These are phyloP conservation scores for Aspergillus oerlinghausenensis DNA, from an alignment of 2,329 filamentous ascomycete genomes.

Conservation along the genomic window DNA sequence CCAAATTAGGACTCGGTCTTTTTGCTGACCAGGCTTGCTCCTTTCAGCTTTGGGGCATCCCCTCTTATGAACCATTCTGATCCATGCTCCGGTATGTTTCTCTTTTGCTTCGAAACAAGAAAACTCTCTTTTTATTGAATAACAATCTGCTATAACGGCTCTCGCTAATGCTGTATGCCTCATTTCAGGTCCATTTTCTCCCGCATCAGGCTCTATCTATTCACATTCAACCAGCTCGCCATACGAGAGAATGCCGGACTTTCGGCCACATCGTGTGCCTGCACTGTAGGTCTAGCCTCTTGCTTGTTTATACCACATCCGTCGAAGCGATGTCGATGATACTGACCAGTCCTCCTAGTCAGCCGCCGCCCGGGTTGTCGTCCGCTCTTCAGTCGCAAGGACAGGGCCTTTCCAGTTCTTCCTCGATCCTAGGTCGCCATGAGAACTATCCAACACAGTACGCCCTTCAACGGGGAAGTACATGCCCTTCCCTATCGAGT, in stretches of 20 bases:
- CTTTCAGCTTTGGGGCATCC: slow-evolving; percentile 47
- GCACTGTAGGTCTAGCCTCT: slow-evolving; percentile 33
- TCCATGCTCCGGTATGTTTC: slow-evolving; percentile 50
- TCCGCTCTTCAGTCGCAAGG: slow-evolving; percentile 29
- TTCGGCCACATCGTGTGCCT: slow-evolving; percentile 31
- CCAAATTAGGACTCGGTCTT: not conserved
- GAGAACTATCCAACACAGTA: slow-evolving; percentile 34
- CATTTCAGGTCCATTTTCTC: slow-evolving; percentile 30
- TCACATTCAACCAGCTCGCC: slow-evolving; percentile 29
- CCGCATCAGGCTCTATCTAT: slow-evolving; percentile 29
- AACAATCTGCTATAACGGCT: not conserved
- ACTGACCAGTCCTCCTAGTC: slow-evolving; percentile 30
- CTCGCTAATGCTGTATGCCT: slow-evolving; percentile 2
- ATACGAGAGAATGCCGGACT: slow-evolving; percentile 38
- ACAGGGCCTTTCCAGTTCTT: slow-evolving; percentile 23
- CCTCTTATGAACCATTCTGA: slow-evolving; percentile 48
- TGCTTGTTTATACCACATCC: not conserved
- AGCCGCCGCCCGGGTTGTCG: slow-evolving; percentile 46
- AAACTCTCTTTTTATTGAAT: slow-evolving; percentile 14
- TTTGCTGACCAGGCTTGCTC: slow-evolving; percentile 14
- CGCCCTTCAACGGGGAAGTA: slow-evolving; percentile 24
- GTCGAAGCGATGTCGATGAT: slow-evolving; percentile 12
- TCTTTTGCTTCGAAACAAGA: not conserved
- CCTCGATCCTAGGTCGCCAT: slow-evolving; percentile 36
- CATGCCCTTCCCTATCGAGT: slow-evolving; percentile 27